phyloP scores from a whole-genome alignment of 306 rosid species.

The Quercus aquifolioides region DNA sequence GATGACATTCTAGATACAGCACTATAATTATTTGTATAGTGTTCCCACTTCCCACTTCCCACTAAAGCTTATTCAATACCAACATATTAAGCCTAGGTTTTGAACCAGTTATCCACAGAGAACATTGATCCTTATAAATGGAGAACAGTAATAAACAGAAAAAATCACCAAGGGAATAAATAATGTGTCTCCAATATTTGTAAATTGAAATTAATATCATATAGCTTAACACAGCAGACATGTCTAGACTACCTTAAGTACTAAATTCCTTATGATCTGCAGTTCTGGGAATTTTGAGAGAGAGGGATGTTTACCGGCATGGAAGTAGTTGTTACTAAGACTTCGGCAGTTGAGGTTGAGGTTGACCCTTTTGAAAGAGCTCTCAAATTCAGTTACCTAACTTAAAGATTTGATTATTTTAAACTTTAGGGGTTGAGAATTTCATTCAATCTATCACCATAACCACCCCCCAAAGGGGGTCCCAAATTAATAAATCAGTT shows the following conservation, averaged over 20 bases:
- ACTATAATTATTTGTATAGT: background rate
- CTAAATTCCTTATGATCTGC: background rate
- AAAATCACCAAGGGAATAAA: background rate
- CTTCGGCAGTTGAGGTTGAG: slow-evolving; percentile 1
- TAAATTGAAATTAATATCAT: background rate
- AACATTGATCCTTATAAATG: background rate
- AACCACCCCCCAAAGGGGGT: background rate
- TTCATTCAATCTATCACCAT: background rate
- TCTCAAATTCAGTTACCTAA: background rate
- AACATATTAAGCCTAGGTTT: background rate
- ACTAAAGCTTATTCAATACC: background rate
- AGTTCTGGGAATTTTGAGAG: background rate
- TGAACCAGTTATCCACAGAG: background rate
- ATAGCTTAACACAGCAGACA: background rate
- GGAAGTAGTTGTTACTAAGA: background rate
- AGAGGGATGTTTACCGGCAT: background rate
- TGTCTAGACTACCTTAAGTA: background rate
- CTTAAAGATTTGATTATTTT: background rate
- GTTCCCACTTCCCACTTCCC: background rate
- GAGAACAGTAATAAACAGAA: background rate
- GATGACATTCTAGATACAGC: background rate
- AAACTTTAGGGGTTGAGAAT: background rate
- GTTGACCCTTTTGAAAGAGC: background rate
- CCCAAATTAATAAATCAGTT: background rate
- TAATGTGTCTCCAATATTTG: background rate